Base-by-base conservation (phyloP, 768 basidiomycete genomes). In the Collybia sordida region DNA sequence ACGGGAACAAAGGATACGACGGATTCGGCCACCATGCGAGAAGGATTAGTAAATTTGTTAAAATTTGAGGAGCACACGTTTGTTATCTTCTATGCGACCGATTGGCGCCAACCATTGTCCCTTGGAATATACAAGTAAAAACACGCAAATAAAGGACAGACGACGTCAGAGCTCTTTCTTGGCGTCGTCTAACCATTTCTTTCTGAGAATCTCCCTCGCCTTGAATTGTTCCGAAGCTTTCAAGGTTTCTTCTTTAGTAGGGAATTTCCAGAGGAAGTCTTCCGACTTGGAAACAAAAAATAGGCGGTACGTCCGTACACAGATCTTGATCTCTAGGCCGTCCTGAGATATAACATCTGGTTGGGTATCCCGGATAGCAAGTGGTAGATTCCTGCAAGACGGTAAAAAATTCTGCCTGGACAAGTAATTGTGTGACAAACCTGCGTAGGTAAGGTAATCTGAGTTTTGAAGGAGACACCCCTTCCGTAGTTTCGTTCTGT, bases 241-340 rank as follows among this genome's bases (percentile, higher is more conserved):
- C 42, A 69, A 69, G 23, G 64, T 64, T 55, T 82, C 81, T 1
- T 70, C 72, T 21, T 66, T 62, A 0, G 65, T 64, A 19, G 72
- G 66, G 12, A 72, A 60, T 47, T 77, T 78, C 72, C 77, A 80
- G 47, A 87, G 66, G 50, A 78, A 75, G 53, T 88, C 88, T 56
- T 86, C 88, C 39, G 83, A 84, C 21, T 72, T 62, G 2, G 88
- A 72, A 5, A 88, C 88, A 63, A 83, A 93, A 73, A 94, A 93
- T 12, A 93, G 67, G 27, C 86, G 77, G 64, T 93, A 93, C 7
- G 86, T 90, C 50, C 85, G 77, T 28, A 92, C 77, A 66, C 94
- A 96, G 49, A 97, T 81, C 54, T 87, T 87, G 63, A 91, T 89
- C 65, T 92, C 89, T 15, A 95, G 75, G 3, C 78, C 78, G 25